Conservation (phyloP, 148 eudicot genomes). For the Spergularia marina region DNA sequence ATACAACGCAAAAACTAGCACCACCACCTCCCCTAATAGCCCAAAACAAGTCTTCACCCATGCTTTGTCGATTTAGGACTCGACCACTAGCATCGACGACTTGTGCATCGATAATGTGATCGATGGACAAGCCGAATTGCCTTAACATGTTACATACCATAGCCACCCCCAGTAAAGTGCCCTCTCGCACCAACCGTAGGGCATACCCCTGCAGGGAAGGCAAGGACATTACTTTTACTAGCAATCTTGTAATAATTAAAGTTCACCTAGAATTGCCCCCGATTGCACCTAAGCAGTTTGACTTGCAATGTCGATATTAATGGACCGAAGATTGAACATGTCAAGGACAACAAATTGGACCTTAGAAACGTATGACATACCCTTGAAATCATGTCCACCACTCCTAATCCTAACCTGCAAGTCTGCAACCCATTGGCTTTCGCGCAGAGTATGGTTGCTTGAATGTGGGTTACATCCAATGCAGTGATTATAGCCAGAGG, state of each 20-base stretch:
- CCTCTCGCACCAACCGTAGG: too few species aligned
- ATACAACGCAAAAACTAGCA: constrained; percentile 36
- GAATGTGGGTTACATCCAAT: constrained; percentile 32
- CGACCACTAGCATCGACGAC: constrained; percentile 30
- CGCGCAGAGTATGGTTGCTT: constrained; percentile 34
- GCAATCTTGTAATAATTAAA: constrained; percentile 32
- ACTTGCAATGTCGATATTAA: constrained; percentile 21
- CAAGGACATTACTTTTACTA: constrained; percentile 24
- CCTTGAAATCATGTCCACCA: constrained; percentile 42
- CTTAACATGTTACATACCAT: constrained; percentile 34
- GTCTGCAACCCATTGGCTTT: constrained; percentile 16
- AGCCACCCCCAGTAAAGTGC: constrained; percentile 33
- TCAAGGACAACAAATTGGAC: constrained; percentile 30
- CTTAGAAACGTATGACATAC: constrained; percentile 31
- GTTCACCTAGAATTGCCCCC: constrained; percentile 36
- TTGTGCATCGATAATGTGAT: constrained; percentile 37
- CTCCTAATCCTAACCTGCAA: constrained; percentile 32
- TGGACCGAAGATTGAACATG: constrained; percentile 33
- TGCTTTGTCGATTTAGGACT: constrained; percentile 18
- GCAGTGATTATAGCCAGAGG: constrained; percentile 37
- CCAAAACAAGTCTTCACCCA: constrained; percentile 44
- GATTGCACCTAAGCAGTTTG: constrained; percentile 30
- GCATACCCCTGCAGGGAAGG: constrained; percentile 35
- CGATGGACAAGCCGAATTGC: constrained; percentile 35
- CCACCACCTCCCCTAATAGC: constrained; percentile 42